These are phyloP conservation scores for Ophiocordyceps australis DNA, from an alignment of 2,329 filamentous ascomycete species.

Conservation along the genomic window DNA sequence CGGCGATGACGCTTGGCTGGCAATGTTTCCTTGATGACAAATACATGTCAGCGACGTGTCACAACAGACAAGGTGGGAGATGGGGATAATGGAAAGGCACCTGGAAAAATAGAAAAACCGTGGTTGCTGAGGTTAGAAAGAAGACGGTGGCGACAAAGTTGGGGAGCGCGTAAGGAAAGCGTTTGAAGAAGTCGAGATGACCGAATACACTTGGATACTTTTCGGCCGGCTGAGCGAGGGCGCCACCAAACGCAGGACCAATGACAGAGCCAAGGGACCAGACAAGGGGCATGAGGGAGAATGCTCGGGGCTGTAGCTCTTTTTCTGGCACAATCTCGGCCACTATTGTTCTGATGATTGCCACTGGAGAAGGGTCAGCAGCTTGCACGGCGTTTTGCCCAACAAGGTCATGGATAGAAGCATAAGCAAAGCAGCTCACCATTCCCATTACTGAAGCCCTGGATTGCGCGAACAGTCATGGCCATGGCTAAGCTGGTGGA, in stretches of 20 bases:
- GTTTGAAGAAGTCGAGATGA: slow-evolving; percentile 45
- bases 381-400: background rate
- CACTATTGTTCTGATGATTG: slow-evolving; percentile 81
- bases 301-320: slow-evolving; percentile 73
- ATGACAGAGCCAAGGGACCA: slow-evolving; percentile 82
- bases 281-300: slow-evolving; percentile 80
- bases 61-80: too few species aligned
- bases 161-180: slow-evolving; percentile 68
- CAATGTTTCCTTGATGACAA: slow-evolving; percentile 60
- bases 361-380: slow-evolving; percentile 29
- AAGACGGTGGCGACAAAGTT: slow-evolving; percentile 63
- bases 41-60: background rate
- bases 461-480: slow-evolving; percentile 56
- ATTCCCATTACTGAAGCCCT: slow-evolving; percentile 77
- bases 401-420: too few species aligned
- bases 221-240: slow-evolving; percentile 63
- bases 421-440: slow-evolving; percentile 22
- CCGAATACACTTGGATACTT: slow-evolving; percentile 59
- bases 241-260: slow-evolving; percentile 74
- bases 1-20: slow-evolving; percentile 46
- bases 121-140: slow-evolving; percentile 60
- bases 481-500: slow-evolving; percentile 66
- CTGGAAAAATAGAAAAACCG: slow-evolving; percentile 22
- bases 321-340: slow-evolving; percentile 82
- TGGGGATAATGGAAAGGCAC: background rate